phyloP scores from a whole-genome alignment of 2,329 filamentous ascomycete genomes.

The Trichophyton simii region DNA sequence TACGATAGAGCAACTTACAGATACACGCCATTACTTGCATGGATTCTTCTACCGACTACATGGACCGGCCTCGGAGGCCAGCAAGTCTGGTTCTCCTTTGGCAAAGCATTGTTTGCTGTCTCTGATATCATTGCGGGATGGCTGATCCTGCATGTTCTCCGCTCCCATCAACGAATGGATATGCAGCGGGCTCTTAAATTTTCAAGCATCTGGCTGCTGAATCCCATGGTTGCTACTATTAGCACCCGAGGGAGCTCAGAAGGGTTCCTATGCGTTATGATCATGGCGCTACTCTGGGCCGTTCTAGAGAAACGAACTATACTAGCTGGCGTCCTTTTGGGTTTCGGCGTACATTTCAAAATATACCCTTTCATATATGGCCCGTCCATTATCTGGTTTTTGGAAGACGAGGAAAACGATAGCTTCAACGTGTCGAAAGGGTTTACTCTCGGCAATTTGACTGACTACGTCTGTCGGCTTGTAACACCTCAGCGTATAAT shows the following conservation, averaged over 20 bases:
- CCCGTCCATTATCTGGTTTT: slow-evolving; percentile 38
- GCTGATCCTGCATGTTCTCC: slow-evolving; percentile 51
- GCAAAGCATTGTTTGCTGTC: slow-evolving; percentile 73
- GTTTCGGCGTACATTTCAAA: slow-evolving; percentile 87
- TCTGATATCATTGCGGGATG: slow-evolving; percentile 78
- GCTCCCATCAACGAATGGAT: slow-evolving; percentile 36
- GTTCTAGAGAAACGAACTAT: slow-evolving; percentile 50
- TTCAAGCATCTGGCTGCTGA: slow-evolving; percentile 81
- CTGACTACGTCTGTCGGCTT: slow-evolving; percentile 17
- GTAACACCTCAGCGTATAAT: slow-evolving; percentile 29
- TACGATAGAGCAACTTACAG: slow-evolving; percentile 90
- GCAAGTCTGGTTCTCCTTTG: slow-evolving; percentile 58
- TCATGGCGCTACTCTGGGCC: slow-evolving; percentile 73
- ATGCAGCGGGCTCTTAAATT: slow-evolving; percentile 54
- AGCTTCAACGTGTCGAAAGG: not conserved
- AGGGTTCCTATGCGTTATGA: slow-evolving; percentile 73
- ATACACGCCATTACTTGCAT: slow-evolving; percentile 87
- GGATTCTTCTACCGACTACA: slow-evolving; percentile 73
- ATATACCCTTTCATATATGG: slow-evolving; percentile 98
- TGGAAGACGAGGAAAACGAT: slow-evolving; percentile 15
- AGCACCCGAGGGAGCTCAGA: slow-evolving; percentile 91
- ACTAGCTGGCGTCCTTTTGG: slow-evolving; percentile 63
- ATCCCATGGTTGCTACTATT: slow-evolving; percentile 96
- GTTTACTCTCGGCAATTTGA: not conserved
- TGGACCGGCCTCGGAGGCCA: slow-evolving; percentile 30